These are phyloP conservation scores for Brassica nigra DNA, from an alignment of 345 rosid species.

Conservation along the genomic window DNA sequence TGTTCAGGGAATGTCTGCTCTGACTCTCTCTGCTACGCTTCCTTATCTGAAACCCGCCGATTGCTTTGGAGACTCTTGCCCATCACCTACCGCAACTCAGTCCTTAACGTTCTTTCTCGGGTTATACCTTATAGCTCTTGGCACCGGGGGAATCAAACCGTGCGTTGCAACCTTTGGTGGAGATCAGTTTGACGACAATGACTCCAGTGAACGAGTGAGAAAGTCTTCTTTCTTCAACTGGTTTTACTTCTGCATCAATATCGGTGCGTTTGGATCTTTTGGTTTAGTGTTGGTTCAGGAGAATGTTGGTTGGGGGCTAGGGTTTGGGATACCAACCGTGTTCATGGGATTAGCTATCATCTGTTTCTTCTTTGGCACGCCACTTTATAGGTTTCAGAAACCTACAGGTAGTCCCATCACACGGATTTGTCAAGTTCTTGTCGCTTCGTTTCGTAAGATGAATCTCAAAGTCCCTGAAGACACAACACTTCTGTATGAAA, in stretches of 20 bases:
- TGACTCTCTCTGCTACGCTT: not conserved
- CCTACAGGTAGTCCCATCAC: not conserved
- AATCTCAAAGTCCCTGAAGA: not conserved
- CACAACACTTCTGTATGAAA: not conserved
- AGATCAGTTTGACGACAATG: not conserved
- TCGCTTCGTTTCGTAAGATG: not conserved
- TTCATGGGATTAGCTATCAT: not conserved
- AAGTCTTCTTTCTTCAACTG: not conserved
- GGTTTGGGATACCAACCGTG: not conserved
- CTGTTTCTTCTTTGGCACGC: not conserved
- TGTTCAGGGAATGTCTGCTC: not conserved
- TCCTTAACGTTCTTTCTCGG: not conserved
- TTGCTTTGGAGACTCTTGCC: not conserved
- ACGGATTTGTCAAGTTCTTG: not conserved
- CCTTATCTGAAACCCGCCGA: not conserved
- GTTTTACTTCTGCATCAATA: not conserved
- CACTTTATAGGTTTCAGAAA: not conserved
- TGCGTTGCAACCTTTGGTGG: not conserved
- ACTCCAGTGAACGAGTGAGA: not conserved
- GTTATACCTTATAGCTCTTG: not conserved
- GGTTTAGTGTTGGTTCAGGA: not conserved
- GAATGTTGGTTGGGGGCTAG: not conserved
- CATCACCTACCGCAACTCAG: not conserved
- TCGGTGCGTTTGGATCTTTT: not conserved
- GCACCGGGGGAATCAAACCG: not conserved